Conservation (phyloP, 768 basidiomycete genomes). For the Collybia sp. region DNA sequence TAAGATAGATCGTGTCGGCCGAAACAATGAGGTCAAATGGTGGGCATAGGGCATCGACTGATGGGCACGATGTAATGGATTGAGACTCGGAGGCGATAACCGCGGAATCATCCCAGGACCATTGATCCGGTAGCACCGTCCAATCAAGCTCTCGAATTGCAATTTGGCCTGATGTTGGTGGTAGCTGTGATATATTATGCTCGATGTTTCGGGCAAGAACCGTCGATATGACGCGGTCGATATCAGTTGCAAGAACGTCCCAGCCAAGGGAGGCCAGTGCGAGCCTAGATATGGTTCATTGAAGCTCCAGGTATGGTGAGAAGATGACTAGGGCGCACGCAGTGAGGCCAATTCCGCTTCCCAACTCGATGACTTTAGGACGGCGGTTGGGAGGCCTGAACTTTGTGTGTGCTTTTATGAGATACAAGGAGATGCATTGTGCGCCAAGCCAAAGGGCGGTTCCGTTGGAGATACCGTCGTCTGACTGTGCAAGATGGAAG, state of each 20-base stretch:
- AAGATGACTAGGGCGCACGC: slow-evolving; percentile 41
- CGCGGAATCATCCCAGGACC: slow-evolving; percentile 48
- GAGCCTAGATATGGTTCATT: slow-evolving; percentile 36
- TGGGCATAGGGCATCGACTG: slow-evolving; percentile 28
- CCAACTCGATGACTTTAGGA: slow-evolving; percentile 64
- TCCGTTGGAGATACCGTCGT: slow-evolving; percentile 67
- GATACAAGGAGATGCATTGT: slow-evolving; percentile 66
- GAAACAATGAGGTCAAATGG: slow-evolving; percentile 77
- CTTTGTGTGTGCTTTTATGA: slow-evolving; percentile 33
- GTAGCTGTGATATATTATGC: slow-evolving; percentile 35
- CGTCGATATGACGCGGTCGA: slow-evolving; percentile 52
- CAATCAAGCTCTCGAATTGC: slow-evolving; percentile 69
- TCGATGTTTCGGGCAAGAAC: slow-evolving; percentile 63
- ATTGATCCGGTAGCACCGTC: slow-evolving; percentile 48
- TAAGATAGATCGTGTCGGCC: slow-evolving; percentile 77
- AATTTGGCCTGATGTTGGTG: slow-evolving; percentile 37
- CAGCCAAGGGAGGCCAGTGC: slow-evolving; percentile 65
- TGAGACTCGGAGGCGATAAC: slow-evolving; percentile 25
- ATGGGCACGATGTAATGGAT: slow-evolving; percentile 11
- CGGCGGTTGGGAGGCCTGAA: slow-evolving; percentile 19
- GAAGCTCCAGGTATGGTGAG: not conserved
- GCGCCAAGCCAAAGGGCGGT: slow-evolving; percentile 84
- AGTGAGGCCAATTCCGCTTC: slow-evolving; percentile 78
- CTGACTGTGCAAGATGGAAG: slow-evolving; percentile 51
- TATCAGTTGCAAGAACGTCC: slow-evolving; percentile 76